Percentiles rank a stretch among this genome's conserved stretches.
Evolutionary conservation across 108 stramenopile genomes (phyloP).

Genomic region (Skeletonema potamos): DNA sequence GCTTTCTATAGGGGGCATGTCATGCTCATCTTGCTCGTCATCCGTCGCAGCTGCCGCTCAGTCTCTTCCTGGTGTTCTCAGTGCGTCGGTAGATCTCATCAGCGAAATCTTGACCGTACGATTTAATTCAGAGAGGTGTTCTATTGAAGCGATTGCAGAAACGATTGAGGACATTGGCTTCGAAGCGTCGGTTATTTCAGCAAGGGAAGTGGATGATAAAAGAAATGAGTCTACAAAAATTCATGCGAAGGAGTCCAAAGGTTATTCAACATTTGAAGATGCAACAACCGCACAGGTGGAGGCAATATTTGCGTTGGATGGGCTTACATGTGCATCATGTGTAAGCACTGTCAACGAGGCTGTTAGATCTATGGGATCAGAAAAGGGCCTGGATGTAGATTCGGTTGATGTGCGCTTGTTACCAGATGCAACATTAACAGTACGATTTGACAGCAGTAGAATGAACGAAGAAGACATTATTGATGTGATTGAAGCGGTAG

Average conservation of each 20-base stretch:
- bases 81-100: conserved; percentile 34
- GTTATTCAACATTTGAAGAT: conserved; percentile 24
- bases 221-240: background rate
- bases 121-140: conserved; percentile 13
- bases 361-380: conserved; percentile 26
- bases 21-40: conserved; percentile 54
- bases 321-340: conserved; percentile 49
- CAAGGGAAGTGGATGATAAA: background rate
- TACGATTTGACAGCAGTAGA: conserved; percentile 6
- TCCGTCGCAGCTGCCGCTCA: conserved; percentile 33
- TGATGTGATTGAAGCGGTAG: conserved; percentile 37
- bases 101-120: conserved; percentile 15
- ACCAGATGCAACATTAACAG: conserved; percentile 45
- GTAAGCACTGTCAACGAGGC: conserved; percentile 38
- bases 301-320: conserved; percentile 47
- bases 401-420: conserved; percentile 45
- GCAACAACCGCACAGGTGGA: conserved; percentile 3
- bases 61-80: conserved; percentile 14
- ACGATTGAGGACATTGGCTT: conserved; percentile 44
- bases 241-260: conserved; percentile 5
- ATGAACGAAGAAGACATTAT: conserved; percentile 28
- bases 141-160: conserved; percentile 13
- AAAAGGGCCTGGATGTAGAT: conserved; percentile 22
- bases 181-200: conserved; percentile 25
- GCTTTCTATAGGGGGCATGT: conserved; percentile 52